Conservation (phyloP, 2,329 filamentous ascomycete genomes). For the Cladosporium cucumerinum region DNA sequence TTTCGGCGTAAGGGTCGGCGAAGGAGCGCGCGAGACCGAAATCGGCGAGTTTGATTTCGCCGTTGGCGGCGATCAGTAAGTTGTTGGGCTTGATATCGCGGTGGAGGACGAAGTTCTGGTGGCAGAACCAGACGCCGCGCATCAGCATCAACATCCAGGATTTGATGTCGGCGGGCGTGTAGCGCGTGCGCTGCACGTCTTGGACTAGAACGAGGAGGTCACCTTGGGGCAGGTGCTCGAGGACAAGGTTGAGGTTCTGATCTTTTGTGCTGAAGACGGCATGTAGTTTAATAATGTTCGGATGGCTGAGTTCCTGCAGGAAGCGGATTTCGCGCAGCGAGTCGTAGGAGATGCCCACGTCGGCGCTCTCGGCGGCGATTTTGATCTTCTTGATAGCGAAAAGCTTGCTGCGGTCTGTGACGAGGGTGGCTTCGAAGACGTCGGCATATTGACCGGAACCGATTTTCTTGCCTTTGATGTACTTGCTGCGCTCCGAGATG, state of each 20-base stretch:
- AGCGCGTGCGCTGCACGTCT: constrained; percentile 72
- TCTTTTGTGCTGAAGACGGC: constrained; percentile 94
- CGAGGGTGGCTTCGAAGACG: constrained; percentile 84
- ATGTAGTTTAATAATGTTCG: constrained; percentile 90
- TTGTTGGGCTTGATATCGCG: constrained; percentile 99
- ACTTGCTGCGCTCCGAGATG: constrained; percentile 66
- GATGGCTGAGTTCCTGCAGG: constrained; percentile 88
- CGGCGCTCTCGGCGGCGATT: constrained; percentile 76
- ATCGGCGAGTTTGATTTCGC: constrained; percentile 93
- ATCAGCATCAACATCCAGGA: constrained; percentile 98
- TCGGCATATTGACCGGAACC: constrained; percentile 97
- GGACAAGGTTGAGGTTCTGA: constrained; percentile 91
- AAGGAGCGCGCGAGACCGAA: constrained; percentile 91
- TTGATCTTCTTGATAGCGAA: constrained; percentile 96
- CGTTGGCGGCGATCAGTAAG: constrained; percentile 86
- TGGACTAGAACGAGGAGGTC: constrained; percentile 94
- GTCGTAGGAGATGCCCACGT: constrained; percentile 84
- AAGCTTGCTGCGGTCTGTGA: constrained; percentile 64
- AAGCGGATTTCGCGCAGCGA: constrained; percentile 94
- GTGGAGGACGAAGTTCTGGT: constrained; percentile 89
- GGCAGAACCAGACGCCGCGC: constrained; percentile 92
- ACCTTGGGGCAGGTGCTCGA: constrained; percentile 90
- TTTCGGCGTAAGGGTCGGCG: constrained; percentile 76
- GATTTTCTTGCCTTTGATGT: constrained; percentile 87
- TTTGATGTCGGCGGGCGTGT: constrained; percentile 88